A percentile compares a stretch with the other conserved stretches of the same genome.
Conservation (phyloP, 345 rosid genomes). For the Syzygium aromaticum region DNA sequence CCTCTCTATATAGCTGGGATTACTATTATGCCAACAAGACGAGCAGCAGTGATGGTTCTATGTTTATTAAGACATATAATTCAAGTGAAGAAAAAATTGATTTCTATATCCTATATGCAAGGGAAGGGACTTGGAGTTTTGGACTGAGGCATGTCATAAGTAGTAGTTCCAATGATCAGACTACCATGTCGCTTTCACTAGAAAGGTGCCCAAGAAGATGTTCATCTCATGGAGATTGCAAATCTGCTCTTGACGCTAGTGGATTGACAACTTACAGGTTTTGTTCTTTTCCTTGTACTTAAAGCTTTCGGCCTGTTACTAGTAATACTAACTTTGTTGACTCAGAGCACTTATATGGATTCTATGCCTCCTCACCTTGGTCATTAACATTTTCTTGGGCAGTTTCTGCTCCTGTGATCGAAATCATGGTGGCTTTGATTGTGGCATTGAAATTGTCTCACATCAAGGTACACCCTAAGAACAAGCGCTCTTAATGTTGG, state of each 20-base stretch:
- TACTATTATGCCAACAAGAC: constrained; percentile 68
- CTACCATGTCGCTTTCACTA: constrained; percentile 66
- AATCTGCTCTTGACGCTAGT: constrained; percentile 71
- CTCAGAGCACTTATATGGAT: neutral
- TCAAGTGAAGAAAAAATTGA: constrained; percentile 73
- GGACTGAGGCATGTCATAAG: constrained; percentile 49
- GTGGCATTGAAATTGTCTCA: constrained; percentile 73
- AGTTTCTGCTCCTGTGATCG: constrained; percentile 89
- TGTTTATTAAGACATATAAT: constrained; percentile 54
- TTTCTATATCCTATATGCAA: constrained; percentile 72
- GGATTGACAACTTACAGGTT: constrained; percentile 90
- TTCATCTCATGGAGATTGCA: constrained; percentile 77
- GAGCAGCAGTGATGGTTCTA: constrained; percentile 47
- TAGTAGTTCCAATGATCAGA: constrained; percentile 25
- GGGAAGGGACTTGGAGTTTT: constrained; percentile 85
- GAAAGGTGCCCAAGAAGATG: constrained; percentile 91
- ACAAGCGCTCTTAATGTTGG: neutral
- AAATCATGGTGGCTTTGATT: constrained; percentile 94
- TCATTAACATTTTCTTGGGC: neutral
- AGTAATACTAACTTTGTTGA: neutral
- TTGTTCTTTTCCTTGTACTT: neutral
- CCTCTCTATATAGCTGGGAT: constrained; percentile 64
- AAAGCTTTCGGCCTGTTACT: neutral
- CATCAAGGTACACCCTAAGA: constrained; percentile 36
- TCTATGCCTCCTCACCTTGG: neutral